phyloP scores from a whole-genome alignment of 805 yeast species.

The Suhomyces vadensis region DNA sequence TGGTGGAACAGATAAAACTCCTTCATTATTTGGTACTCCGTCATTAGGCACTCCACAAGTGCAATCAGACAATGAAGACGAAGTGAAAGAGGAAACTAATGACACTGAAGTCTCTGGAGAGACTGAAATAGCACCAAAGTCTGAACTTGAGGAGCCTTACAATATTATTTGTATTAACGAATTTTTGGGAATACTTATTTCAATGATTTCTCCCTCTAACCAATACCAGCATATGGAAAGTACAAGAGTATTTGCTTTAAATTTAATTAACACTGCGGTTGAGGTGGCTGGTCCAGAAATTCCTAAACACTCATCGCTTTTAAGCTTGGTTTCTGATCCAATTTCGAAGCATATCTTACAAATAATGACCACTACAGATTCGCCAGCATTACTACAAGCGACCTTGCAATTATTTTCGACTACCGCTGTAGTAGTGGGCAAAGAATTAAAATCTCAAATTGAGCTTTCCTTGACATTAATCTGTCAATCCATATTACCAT shows the following conservation, averaged over 20 bases:
- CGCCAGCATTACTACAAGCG: constrained; percentile 68
- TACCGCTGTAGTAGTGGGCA: constrained; percentile 64
- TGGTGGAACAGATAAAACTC: constrained; percentile 44
- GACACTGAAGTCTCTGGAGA: constrained; percentile 17
- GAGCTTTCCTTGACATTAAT: constrained; percentile 70
- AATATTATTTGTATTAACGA: constrained; percentile 78
- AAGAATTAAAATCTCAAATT: constrained; percentile 71
- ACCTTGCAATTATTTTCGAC: constrained; percentile 77
- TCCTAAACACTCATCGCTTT: constrained; percentile 59
- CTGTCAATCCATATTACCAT: constrained; percentile 56
- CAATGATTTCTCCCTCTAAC: constrained; percentile 79
- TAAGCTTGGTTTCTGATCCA: constrained; percentile 71
- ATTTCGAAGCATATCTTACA: constrained; percentile 85
- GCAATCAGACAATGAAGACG: constrained; percentile 15
- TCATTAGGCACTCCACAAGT: constrained; percentile 17
- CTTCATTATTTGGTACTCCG: constrained; percentile 2
- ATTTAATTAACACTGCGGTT: constrained; percentile 71
- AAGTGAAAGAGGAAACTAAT: constrained; percentile 1
- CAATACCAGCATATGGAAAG: constrained; percentile 85
- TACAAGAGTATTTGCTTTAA: constrained; percentile 79
- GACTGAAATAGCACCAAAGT: constrained; percentile 1
- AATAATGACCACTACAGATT: constrained; percentile 72
- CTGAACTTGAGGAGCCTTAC: constrained; percentile 47
- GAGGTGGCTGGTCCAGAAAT: constrained; percentile 76
- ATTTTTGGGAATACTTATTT: constrained; percentile 70